These are phyloP conservation scores for Aspergillus oerlinghausenensis DNA, from an alignment of 2,329 filamentous ascomycete genomes.

Conservation along the genomic window DNA sequence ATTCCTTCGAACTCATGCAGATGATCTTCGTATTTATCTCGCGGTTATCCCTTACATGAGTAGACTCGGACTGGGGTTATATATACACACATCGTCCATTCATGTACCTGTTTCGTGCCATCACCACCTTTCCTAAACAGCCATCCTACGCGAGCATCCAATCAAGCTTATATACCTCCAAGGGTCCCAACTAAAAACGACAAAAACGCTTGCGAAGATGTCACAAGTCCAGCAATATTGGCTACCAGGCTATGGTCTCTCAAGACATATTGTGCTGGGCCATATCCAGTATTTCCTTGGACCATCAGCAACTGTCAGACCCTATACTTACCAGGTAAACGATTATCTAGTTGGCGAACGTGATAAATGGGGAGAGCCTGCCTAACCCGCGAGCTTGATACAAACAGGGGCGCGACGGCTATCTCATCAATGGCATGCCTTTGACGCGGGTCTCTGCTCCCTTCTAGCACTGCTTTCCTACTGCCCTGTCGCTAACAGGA, in stretches of 20 bases:
- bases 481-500: slow-evolving; percentile 6
- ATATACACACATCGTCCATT: background rate
- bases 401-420: slow-evolving; percentile 45
- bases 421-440: slow-evolving; percentile 43
- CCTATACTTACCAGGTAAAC: slow-evolving; percentile 45
- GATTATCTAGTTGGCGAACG: background rate
- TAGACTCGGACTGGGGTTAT: background rate
- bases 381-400: slow-evolving; percentile 22
- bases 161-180: background rate
- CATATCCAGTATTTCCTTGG: slow-evolving; percentile 48
- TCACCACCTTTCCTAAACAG: background rate
- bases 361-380: slow-evolving; percentile 1
- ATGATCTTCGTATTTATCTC: background rate
- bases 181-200: background rate
- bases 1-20: background rate
- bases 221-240: slow-evolving; percentile 43
- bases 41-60: background rate
- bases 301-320: slow-evolving; percentile 43
- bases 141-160: background rate
- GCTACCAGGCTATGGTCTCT: slow-evolving; percentile 47
- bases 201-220: slow-evolving; percentile 20
- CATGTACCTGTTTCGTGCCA: background rate
- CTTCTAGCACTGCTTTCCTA: background rate
- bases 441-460: slow-evolving; percentile 39
- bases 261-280: slow-evolving; percentile 45